phyloP scores from a whole-genome alignment of 805 yeast species.

The Cyberlindnera euphorbiae region DNA sequence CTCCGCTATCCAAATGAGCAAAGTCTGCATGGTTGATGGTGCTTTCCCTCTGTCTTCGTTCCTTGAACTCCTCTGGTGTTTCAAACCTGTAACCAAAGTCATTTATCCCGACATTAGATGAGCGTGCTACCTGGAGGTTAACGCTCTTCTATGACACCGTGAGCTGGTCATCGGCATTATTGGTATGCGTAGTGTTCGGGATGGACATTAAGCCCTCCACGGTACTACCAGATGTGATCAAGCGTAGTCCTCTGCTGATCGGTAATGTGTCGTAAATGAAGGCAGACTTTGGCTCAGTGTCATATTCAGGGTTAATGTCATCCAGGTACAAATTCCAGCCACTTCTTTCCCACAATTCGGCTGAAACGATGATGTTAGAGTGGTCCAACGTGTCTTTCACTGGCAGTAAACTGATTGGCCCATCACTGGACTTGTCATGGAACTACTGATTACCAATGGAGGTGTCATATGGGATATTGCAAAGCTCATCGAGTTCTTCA shows the following conservation, averaged over 20 bases:
- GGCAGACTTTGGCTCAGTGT: too few species aligned
- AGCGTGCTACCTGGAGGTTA: too few species aligned
- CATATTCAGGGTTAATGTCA: too few species aligned
- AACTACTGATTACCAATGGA: too few species aligned
- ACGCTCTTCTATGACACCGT: too few species aligned
- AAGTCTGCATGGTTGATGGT: slow-evolving; percentile 16
- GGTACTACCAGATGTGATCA: slow-evolving; percentile 19
- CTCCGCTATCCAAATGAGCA: slow-evolving; percentile 4
- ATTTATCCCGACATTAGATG: background rate
- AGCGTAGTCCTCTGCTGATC: slow-evolving; percentile 8
- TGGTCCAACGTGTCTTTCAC: background rate
- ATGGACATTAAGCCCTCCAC: slow-evolving; percentile 1
- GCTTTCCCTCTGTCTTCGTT: slow-evolving; percentile 10
- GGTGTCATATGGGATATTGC: background rate
- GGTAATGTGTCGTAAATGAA: background rate
- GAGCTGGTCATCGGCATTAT: background rate
- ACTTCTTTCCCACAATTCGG: too few species aligned
- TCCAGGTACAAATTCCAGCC: too few species aligned
- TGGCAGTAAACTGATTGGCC: background rate
- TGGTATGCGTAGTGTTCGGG: background rate
- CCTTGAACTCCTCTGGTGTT: background rate
- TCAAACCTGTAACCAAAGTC: slow-evolving; percentile 2
- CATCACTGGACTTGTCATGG: too few species aligned
- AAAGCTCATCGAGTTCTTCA: too few species aligned
- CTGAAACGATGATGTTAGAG: too few species aligned